Evolutionary conservation across 1,139 yeast species (phyloP).

Genomic region (Debaryomyces sp.): DNA sequence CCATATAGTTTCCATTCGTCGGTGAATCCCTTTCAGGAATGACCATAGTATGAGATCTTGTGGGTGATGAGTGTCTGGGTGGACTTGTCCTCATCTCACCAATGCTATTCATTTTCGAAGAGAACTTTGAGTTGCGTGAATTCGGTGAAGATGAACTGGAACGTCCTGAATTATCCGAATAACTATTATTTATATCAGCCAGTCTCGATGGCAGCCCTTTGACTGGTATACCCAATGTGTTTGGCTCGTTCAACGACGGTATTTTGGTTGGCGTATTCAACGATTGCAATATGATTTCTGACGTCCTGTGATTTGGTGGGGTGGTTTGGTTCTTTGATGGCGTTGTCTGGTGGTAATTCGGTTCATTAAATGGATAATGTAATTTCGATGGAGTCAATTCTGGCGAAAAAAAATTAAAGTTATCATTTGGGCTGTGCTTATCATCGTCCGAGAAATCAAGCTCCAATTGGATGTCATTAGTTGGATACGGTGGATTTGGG

Average conservation of each 20-base stretch:
- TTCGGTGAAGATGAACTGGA: constrained; percentile 6
- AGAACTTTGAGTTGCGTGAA: constrained; percentile 2
- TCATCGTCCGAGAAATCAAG: constrained; percentile 1
- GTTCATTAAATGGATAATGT: not conserved
- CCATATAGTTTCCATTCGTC: constrained; percentile 5
- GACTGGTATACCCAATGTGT: constrained; percentile 5
- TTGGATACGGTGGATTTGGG: constrained; percentile 11
- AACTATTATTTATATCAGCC: not conserved
- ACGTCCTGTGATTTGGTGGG: constrained; percentile 10
- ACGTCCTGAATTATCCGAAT: constrained; percentile 4
- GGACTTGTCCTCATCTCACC: not conserved
- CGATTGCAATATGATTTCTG: constrained; percentile 17
- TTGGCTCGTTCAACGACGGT: constrained; percentile 15
- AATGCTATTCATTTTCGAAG: not conserved
- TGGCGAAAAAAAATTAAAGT: constrained; percentile 4
- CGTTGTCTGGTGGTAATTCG: not conserved
- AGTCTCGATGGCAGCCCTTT: not conserved
- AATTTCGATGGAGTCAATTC: constrained; percentile 1
- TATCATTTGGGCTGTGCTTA: not conserved
- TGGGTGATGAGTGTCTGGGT: constrained; percentile 4
- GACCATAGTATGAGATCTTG: constrained; percentile 13
- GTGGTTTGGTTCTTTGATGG: constrained; percentile 6
- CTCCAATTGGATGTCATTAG: constrained; percentile 8
- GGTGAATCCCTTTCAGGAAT: constrained; percentile 11
- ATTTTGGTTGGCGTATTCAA: constrained; percentile 22